Conservation (phyloP, 345 rosid species). For the Syzygium jambos region DNA sequence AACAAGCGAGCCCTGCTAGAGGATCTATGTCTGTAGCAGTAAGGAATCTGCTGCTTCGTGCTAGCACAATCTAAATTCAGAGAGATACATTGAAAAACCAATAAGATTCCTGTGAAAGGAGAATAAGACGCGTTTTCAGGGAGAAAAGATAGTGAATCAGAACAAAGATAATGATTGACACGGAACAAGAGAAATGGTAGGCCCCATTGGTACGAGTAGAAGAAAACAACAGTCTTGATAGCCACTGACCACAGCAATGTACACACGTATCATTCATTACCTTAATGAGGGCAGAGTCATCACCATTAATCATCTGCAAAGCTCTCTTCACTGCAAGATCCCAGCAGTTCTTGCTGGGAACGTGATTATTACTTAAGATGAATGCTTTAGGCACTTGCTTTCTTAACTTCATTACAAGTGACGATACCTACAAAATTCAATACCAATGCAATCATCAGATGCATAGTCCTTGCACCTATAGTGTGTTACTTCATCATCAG, state of each 20-base stretch:
- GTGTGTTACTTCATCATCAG: accelerated
- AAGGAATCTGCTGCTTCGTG: conserved; percentile 66
- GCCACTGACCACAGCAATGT: not conserved
- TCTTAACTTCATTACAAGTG: conserved; percentile 23
- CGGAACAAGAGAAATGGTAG: not conserved
- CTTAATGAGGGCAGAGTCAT: conserved; percentile 53
- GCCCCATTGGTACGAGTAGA: not conserved
- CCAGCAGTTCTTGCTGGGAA: conserved; percentile 52
- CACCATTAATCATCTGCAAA: conserved; percentile 41
- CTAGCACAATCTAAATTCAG: conserved; percentile 71
- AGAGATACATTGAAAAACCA: not conserved
- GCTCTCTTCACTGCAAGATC: conserved; percentile 56
- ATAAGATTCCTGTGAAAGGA: not conserved
- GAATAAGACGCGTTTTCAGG: not conserved
- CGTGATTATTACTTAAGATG: conserved; percentile 49
- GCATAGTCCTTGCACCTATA: not conserved
- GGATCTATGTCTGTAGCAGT: conserved; percentile 70
- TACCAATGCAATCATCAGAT: not conserved
- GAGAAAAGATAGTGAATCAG: not conserved
- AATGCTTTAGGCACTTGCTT: conserved; percentile 37
- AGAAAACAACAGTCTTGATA: not conserved
- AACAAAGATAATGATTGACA: not conserved
- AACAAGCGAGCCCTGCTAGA: conserved; percentile 64
- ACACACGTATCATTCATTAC: conserved; percentile 2
- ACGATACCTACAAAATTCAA: conserved; percentile 40